A percentile compares a stretch with the other conserved stretches of the same genome.
Evolutionary conservation across 495 filamentous ascomycete genomes (phyloP).

Genomic region (Penicillium cosmopolitanum): DNA sequence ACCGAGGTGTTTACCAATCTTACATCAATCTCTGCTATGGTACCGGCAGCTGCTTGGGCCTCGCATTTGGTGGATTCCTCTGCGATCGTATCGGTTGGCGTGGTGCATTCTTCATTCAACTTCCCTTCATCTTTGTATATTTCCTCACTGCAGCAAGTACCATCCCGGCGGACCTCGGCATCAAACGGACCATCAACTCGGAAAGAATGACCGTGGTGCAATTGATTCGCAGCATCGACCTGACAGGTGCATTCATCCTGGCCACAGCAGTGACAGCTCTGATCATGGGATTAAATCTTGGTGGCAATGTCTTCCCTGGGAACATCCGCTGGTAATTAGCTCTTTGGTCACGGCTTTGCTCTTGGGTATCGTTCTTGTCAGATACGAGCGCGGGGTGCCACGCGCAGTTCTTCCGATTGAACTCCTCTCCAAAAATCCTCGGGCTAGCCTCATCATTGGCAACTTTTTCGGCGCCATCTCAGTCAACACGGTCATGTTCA

Average conservation of each 20-base stretch:
- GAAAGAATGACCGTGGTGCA: constrained; percentile 53
- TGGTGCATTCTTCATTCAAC: constrained; percentile 70
- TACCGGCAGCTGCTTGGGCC: constrained; percentile 63
- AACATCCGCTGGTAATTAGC: constrained; percentile 67
- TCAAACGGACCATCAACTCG: constrained; percentile 47
- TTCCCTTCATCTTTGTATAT: constrained; percentile 65
- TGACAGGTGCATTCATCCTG: constrained; percentile 66
- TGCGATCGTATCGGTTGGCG: constrained; percentile 77
- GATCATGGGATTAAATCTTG: constrained; percentile 75
- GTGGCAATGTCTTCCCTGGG: constrained; percentile 77
- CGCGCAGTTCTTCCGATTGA: constrained; percentile 74
- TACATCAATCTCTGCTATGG: constrained; percentile 74
- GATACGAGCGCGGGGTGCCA: constrained; percentile 60
- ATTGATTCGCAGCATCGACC: constrained; percentile 68
- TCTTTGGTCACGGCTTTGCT: constrained; percentile 62
- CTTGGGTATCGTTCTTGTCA: constrained; percentile 61
- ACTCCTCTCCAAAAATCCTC: constrained; percentile 61
- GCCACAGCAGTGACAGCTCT: constrained; percentile 66
- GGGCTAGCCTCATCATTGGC: constrained; percentile 68
- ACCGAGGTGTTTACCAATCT: constrained; percentile 74
- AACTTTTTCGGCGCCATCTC: constrained; percentile 69
- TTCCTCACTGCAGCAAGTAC: constrained; percentile 58
- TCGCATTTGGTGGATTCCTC: constrained; percentile 72
- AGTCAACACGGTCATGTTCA: constrained; percentile 73
- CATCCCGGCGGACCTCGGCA: constrained; percentile 63